Evolutionary conservation across 495 filamentous ascomycete genomes (phyloP).

Genomic region (Recurvomyces mirabilis): DNA sequence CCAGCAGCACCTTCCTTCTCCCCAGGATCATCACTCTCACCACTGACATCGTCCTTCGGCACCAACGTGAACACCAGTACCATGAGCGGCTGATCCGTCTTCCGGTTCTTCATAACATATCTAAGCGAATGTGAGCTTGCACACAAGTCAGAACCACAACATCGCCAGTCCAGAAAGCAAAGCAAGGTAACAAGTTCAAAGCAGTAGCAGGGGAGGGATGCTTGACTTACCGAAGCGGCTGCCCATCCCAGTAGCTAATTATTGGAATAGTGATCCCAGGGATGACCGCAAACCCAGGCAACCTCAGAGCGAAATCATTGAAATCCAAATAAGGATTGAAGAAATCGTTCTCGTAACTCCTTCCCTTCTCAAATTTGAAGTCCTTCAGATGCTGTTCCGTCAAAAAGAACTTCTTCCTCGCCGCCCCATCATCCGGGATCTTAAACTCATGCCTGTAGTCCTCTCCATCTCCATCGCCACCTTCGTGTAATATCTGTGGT

Average conservation of each 20-base stretch:
- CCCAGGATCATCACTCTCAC: not conserved
- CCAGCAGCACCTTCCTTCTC: constrained; percentile 1
- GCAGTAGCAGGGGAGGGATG: too few relatives aligned
- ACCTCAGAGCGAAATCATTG: constrained; percentile 61
- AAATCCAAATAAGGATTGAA: constrained; percentile 90
- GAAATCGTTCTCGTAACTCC: constrained; percentile 69
- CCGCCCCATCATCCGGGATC: constrained; percentile 25
- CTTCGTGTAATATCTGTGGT: constrained; percentile 24
- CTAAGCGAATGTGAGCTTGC: constrained; percentile 57
- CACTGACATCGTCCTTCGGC: constrained; percentile 51
- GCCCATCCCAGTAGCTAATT: constrained; percentile 70
- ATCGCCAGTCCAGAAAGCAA: constrained; percentile 9
- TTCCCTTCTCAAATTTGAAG: constrained; percentile 48
- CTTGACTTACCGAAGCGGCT: constrained; percentile 37
- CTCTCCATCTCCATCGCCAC: constrained; percentile 42
- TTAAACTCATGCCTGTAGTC: constrained; percentile 39
- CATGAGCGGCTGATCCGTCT: constrained; percentile 58
- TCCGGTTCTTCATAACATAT: constrained; percentile 73
- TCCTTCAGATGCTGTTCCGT: constrained; percentile 34
- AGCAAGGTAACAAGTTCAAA: too few relatives aligned
- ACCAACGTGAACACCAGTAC: constrained; percentile 70
- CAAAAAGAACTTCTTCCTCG: constrained; percentile 34
- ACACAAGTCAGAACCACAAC: constrained; percentile 18
- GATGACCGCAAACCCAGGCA: constrained; percentile 67
- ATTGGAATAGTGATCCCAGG: constrained; percentile 71